Evolutionary conservation across 306 rosid genomes (phyloP).

Genomic region (Phaseolus lunatus): DNA sequence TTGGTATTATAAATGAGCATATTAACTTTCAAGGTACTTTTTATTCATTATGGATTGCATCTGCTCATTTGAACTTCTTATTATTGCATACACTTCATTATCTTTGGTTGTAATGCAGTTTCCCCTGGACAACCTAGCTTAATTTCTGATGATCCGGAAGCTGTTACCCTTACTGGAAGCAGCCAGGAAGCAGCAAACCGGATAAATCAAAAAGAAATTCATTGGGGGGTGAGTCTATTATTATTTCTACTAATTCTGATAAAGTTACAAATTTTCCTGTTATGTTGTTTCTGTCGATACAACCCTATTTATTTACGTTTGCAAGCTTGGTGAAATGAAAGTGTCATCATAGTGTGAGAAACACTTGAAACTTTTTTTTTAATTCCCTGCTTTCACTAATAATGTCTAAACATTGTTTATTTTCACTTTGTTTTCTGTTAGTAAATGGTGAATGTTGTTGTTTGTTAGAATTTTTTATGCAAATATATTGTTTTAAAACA

Average conservation of each 20-base stretch:
- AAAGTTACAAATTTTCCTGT: conserved; percentile 15
- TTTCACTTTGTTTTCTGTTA: neutral
- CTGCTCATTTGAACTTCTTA: conserved; percentile 31
- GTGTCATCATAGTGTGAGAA: conserved; percentile 10
- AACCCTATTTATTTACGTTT: conserved; percentile 19
- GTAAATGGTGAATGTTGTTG: conserved; percentile 1
- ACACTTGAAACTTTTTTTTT: neutral
- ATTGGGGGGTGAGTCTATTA: conserved; percentile 87
- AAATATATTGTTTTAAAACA: conserved; percentile 3
- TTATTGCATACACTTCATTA: conserved; percentile 27
- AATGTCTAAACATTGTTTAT: neutral
- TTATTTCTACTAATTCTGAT: neutral
- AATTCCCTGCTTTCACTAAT: neutral
- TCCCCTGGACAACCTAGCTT: conserved; percentile 86
- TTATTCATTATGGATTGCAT: conserved; percentile 39
- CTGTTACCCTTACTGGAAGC: conserved; percentile 80
- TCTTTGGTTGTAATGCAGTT: conserved; percentile 55
- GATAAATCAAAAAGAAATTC: conserved; percentile 88
- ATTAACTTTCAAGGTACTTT: conserved; percentile 90
- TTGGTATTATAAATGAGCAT: conserved; percentile 91
- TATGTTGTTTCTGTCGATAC: conserved; percentile 21
- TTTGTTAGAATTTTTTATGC: neutral
- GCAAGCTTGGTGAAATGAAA: conserved; percentile 1
- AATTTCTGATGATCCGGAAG: conserved; percentile 89
- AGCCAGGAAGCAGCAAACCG: conserved; percentile 86